Conservation (phyloP, 139 green algal species). For the Chlamydomonas sphaeroides region DNA sequence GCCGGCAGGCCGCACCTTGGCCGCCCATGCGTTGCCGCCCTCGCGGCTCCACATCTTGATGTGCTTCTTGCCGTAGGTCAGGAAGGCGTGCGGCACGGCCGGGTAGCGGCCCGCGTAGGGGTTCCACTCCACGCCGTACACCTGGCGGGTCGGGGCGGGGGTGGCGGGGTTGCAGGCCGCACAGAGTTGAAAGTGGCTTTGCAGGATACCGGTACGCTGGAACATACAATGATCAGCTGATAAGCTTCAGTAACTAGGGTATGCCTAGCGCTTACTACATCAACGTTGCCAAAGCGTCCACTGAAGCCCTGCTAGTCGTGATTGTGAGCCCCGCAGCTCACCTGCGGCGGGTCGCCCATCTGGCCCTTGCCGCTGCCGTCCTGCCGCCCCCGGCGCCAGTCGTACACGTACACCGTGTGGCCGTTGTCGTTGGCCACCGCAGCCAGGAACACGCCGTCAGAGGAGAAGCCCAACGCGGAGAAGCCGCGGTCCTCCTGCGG, state of each 20-base stretch:
- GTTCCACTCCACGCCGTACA: conserved; percentile 81
- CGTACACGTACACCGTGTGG: conserved; percentile 76
- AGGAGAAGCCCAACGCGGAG: conserved; percentile 66
- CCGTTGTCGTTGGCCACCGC: conserved; percentile 74
- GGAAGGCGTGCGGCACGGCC: conserved; percentile 46
- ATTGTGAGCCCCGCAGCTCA: no score
- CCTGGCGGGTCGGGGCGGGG: no score
- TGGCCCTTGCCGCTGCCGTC: conserved; percentile 59
- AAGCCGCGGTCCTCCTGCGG: conserved; percentile 65
- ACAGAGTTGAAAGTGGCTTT: no score
- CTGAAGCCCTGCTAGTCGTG: no score
- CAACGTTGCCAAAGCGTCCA: no score
- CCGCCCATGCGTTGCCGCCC: conserved; percentile 42
- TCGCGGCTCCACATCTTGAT: conserved; percentile 62
- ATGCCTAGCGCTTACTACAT: no score
- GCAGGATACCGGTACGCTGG: no score
- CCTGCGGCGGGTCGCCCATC: conserved; percentile 75
- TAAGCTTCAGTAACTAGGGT: no score
- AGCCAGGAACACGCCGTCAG: conserved; percentile 60
- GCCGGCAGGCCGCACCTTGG: no score
- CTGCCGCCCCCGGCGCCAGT: conserved; percentile 69
- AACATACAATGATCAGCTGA: no score
- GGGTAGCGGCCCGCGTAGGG: conserved; percentile 51
- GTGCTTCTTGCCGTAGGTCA: conserved; percentile 74
- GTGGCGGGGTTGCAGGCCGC: no score